Evolutionary conservation across 768 basidiomycete genomes (phyloP).

Genomic region (Kwoniella europaea): DNA sequence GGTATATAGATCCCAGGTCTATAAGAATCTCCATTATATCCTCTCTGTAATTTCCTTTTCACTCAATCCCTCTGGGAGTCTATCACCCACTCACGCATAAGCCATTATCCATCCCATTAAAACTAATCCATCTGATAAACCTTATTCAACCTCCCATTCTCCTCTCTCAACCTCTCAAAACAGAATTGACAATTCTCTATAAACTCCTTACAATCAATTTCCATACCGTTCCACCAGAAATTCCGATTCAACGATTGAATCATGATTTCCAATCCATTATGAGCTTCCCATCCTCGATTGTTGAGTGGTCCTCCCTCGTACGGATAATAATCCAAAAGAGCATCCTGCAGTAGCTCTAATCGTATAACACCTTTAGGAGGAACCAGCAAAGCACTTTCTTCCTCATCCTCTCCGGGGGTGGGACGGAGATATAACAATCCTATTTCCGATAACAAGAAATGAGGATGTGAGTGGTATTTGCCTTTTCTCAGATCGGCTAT

Average conservation of each 20-base stretch:
- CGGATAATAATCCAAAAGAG: conserved; percentile 32
- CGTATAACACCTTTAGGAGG: conserved; percentile 45
- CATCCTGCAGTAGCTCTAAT: conserved; percentile 43
- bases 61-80: too few relatives aligned
- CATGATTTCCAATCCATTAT: conserved; percentile 35
- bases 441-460: conserved; percentile 49
- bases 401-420: conserved; percentile 4
- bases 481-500: conserved; percentile 33
- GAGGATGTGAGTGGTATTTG: neutral
- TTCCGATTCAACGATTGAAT: conserved; percentile 25
- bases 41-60: too few relatives aligned
- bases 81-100: neutral
- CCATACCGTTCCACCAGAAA: conserved; percentile 52
- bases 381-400: conserved; percentile 37
- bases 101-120: neutral
- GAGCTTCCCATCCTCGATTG: conserved; percentile 13
- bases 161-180: conserved; percentile 39
- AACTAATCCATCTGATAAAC: neutral
- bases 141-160: neutral
- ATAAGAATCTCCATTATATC: too few relatives aligned
- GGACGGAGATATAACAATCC: conserved; percentile 50
- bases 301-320: neutral
- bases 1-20: too few relatives aligned
- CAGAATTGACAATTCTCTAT: conserved; percentile 35
- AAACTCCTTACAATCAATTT: conserved; percentile 32